Percentiles rank a stretch among this genome's conserved stretches.
These are phyloP conservation scores for Alternaria ethzedia DNA, from an alignment of 2,329 filamentous ascomycete genomes.

Conservation along the genomic window DNA sequence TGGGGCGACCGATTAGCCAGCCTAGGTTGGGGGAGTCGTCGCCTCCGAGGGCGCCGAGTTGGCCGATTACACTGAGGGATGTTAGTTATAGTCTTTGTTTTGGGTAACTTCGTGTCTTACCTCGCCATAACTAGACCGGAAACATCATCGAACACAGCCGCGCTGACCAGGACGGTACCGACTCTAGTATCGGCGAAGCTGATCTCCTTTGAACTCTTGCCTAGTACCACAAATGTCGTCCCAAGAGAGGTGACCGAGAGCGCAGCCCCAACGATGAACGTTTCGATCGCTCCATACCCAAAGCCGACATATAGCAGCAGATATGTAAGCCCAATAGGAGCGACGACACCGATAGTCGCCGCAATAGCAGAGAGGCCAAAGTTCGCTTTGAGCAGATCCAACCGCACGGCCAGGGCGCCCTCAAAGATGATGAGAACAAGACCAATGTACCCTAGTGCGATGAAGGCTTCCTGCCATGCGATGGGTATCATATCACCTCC, in stretches of 20 bases:
- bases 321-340: constrained; percentile 28
- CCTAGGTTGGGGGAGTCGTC: constrained; percentile 18
- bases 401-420: constrained; percentile 54
- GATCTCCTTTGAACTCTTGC: constrained; percentile 39
- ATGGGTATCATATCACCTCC: constrained; percentile 39
- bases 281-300: constrained; percentile 45
- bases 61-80: constrained; percentile 44
- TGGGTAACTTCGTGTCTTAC: not conserved
- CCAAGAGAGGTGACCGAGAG: constrained; percentile 31
- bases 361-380: constrained; percentile 40
- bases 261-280: constrained; percentile 38
- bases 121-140: not conserved
- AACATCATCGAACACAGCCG: not conserved
- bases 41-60: constrained; percentile 21
- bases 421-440: constrained; percentile 60
- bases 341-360: not conserved
- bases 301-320: constrained; percentile 53
- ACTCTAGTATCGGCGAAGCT: constrained; percentile 53
- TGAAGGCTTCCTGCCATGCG: not conserved
- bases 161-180: constrained; percentile 43
- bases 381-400: constrained; percentile 56
- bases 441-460: constrained; percentile 48
- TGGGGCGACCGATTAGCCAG: constrained; percentile 34
- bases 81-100: constrained; percentile 47
- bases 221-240: constrained; percentile 47